Base-by-base conservation (phyloP, 306 rosid genomes). In the Ormosia emarginata region DNA sequence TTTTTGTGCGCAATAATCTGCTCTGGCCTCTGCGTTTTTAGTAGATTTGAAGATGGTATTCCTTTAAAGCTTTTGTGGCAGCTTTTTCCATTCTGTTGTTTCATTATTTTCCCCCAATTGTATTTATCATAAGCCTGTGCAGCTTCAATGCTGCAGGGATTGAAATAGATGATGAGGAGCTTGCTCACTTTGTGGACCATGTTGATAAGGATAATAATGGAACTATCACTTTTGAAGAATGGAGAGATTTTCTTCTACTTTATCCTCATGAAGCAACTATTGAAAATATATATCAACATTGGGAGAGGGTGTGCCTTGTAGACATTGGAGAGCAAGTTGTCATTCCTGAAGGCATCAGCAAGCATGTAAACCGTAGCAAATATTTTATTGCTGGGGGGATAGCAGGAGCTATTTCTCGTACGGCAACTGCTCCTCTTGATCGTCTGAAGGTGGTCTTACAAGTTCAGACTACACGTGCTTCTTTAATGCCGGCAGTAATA, bases 241-340 rank as follows among this genome's bases (percentile, higher is more conserved):
- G 91, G 91, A 85, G 91, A 80, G 91, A 88, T 80, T 88, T 88
- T 85, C 91, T 88, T 79, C 85, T 88, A 5, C 91, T 88, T 14
- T 85, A 88, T 80, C 91, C 91, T 69, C 91, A 88, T 58, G 91
- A 88, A 80, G 91, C 91, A 50, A 88, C 89, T 49, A 67, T 88
- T 41, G 91, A 88, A 82, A 88, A 85, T 56, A 88, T 88, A 88
- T 88, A 85, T 72, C 89, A 85, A 0, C 89, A 88, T 52, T 85
- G 87, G 87, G 91, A 82, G 82, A 79, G 91, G 79, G 84, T 88
- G 73, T 88, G 83, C 78, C 89, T 88, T 30, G 91, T 85, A 56
- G 91, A 88, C 86, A 80, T 88, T 80, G 91, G 91, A 39, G 91
- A 88, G 67, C 89, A 85, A 40, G 91, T 87, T 70, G 87, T 82